Base-by-base conservation (phyloP, 495 filamentous ascomycete genomes). In the Aspergillus diversus region DNA sequence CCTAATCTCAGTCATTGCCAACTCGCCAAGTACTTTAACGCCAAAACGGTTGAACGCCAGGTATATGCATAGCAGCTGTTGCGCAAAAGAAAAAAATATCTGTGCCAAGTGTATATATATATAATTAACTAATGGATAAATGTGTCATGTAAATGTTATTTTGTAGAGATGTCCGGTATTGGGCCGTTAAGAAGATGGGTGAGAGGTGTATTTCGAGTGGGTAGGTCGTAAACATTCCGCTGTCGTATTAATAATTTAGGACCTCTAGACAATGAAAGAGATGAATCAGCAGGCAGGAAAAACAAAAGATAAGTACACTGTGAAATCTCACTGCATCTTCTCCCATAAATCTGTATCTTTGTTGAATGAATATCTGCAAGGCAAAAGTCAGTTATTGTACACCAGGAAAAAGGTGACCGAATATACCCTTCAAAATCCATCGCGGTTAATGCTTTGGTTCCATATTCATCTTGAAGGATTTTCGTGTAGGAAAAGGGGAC, bases 401-500 rank as follows among this genome's bases (percentile, higher is more conserved):
- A 21, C 21, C 37, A 32, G n/a, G 32, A 21, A 9, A 5, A 35
- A 27, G 13, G 39, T 5, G 31, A 43, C 13, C 5, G 2, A 57
- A 80, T 83, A 75, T 68, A 90, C 85, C 84, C 87, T 61, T 83
- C 75, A 72, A 86, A 94, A 55, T 81, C 76, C 7, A 85, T 88
- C 42, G 80, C 78, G 0, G 84, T 85, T 69, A 97, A 71, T 7
- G 90, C 84, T 62, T 81, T 83, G 5, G 75, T 64, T 15, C 89
- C 86, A 66, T 97, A 97, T 75, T 97, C 92, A 50, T 88, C 86
- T 37, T 81, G 77, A 61, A 97, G 78, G 31, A 97, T 80, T 60
- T 83, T 79, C 12, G 89, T 83, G 71, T 92, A 96, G 33, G 83
- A 82, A 66, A 85, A 93, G 7, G 93, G 93, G 55, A 96, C 83